Percentiles rank a stretch among this genome's conserved stretches.
phyloP scores from a whole-genome alignment of 2,329 filamentous ascomycete species.

The Fusarium mangiferae region DNA sequence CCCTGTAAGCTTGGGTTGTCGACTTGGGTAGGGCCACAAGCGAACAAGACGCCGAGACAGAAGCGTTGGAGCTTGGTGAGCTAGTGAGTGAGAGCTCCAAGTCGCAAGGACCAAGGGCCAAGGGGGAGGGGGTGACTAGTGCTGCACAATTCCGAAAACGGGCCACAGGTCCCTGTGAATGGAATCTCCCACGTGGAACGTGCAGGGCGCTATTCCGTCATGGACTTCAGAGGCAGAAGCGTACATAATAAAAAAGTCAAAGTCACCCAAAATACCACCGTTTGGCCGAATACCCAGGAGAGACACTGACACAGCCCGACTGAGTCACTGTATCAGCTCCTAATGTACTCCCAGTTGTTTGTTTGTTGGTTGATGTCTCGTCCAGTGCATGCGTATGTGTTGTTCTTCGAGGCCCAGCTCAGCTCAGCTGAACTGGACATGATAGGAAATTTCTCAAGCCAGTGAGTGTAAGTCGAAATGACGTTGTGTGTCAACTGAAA shows the following conservation, averaged over 20 bases:
- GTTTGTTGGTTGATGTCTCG: not conserved
- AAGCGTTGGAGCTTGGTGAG: constrained; percentile 11
- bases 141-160: constrained; percentile 44
- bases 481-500: constrained; percentile 18
- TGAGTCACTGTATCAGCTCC: constrained; percentile 17
- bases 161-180: constrained; percentile 31
- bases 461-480: constrained; percentile 22
- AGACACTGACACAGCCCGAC: constrained; percentile 6
- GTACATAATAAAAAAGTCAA: constrained; percentile 26
- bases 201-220: constrained; percentile 45
- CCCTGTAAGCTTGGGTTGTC: constrained; percentile 2
- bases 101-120: not conserved
- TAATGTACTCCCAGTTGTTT: not conserved
- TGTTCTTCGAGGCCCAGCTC: constrained; percentile 25
- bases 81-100: not conserved
- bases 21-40: constrained; percentile 29
- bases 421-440: constrained; percentile 2
- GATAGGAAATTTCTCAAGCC: constrained; percentile 15
- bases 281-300: constrained; percentile 32
- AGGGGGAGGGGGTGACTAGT: constrained; percentile 33
- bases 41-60: constrained; percentile 8
- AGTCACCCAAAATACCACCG: constrained; percentile 38
- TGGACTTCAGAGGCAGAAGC: constrained; percentile 20
- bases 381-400: constrained; percentile 2
- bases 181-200: constrained; percentile 47